Conservation (phyloP, 1,284 basidiomycete species). For the Takashimella tepidaria region DNA sequence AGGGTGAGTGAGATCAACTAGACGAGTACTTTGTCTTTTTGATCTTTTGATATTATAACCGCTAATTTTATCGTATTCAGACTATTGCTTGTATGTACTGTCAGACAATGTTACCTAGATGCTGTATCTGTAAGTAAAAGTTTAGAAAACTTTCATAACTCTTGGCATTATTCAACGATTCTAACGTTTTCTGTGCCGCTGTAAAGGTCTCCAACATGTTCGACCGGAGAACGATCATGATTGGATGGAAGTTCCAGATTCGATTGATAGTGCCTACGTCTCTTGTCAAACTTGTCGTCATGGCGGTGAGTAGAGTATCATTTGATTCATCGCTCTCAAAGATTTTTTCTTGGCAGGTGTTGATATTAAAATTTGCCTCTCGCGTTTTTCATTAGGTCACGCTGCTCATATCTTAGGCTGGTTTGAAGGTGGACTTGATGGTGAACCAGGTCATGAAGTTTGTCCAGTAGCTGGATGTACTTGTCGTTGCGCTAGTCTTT, state of each 20-base stretch:
- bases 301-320: slow-evolving; percentile 41
- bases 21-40: too few relatives aligned
- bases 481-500: slow-evolving; percentile 39
- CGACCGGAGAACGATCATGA: slow-evolving; percentile 18
- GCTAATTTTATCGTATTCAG: too few relatives aligned
- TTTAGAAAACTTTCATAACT: too few relatives aligned
- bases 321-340: too few relatives aligned
- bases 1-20: slow-evolving; percentile 25
- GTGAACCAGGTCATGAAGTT: slow-evolving; percentile 33
- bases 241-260: slow-evolving; percentile 19
- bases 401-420: slow-evolving; percentile 42
- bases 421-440: slow-evolving; percentile 44
- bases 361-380: too few relatives aligned
- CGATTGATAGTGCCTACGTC: slow-evolving; percentile 41
- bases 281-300: slow-evolving; percentile 47
- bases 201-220: slow-evolving; percentile 32
- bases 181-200: neutral
- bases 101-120: slow-evolving; percentile 38
- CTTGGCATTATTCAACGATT: too few relatives aligned
- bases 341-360: too few relatives aligned
- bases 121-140: slow-evolving; percentile 38
- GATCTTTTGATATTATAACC: too few relatives aligned
- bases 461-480: slow-evolving; percentile 45
- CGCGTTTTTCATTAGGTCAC: too few relatives aligned
- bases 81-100: slow-evolving; percentile 39